A percentile compares a stretch with the other conserved stretches of the same genome.
phyloP scores from a whole-genome alignment of 169 alveolate genomes.

The Perkinsus chesapeaki region DNA sequence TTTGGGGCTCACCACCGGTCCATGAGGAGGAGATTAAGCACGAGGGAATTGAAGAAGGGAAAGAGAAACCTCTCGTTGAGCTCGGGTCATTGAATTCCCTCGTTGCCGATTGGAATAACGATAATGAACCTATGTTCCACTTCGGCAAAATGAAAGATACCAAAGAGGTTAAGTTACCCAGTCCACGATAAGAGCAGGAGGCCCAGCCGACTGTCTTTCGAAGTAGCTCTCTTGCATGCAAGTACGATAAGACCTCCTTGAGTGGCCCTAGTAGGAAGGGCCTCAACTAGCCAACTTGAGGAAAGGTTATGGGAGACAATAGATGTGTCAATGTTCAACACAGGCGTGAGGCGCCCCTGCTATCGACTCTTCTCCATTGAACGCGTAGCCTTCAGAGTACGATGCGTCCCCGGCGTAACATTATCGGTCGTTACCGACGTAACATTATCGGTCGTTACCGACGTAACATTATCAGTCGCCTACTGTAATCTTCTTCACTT shows the following conservation, averaged over 20 bases:
- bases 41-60: not conserved
- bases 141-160: not conserved
- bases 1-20: not conserved
- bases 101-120: not conserved
- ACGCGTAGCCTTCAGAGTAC: too few species aligned
- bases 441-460: too few species aligned
- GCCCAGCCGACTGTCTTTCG: not conserved
- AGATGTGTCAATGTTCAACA: not conserved
- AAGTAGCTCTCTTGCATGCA: not conserved
- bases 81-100: not conserved
- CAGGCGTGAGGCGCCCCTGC: not conserved
- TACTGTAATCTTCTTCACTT: too few species aligned
- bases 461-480: too few species aligned
- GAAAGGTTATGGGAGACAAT: not conserved
- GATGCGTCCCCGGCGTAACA: too few species aligned
- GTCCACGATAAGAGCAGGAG: not conserved
- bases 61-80: not conserved
- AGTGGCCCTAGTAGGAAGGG: not conserved
- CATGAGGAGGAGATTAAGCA: not conserved
- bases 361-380: not conserved
- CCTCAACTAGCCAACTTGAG: not conserved
- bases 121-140: not conserved
- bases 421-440: too few species aligned
- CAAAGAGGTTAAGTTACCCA: not conserved
- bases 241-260: not conserved